Percentiles rank a stretch among this genome's conserved stretches.
These are phyloP conservation scores for Auricularia heimuer DNA, from an alignment of 768 basidiomycete genomes.

Conservation along the genomic window DNA sequence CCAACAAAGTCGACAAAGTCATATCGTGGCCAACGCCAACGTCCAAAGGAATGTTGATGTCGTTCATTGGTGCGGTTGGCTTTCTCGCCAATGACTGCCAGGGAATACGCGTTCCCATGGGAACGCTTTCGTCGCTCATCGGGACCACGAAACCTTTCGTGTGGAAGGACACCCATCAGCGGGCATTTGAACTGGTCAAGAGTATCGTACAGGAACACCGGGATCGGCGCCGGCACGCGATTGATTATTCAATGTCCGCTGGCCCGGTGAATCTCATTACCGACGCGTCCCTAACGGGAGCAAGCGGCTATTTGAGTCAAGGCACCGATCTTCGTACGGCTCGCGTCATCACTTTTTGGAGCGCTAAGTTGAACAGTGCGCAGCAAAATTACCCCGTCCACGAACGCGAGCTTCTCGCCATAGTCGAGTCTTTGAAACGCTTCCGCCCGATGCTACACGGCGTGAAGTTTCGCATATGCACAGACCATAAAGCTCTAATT, in stretches of 20 bases:
- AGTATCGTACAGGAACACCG: slow-evolving; percentile 14
- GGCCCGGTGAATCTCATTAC: neutral
- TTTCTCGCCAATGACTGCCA: slow-evolving; percentile 24
- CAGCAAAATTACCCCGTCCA: slow-evolving; percentile 27
- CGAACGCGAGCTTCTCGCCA: slow-evolving; percentile 30
- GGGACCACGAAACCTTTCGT: slow-evolving; percentile 15
- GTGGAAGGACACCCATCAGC: slow-evolving; percentile 23
- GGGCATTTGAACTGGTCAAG: slow-evolving; percentile 30
- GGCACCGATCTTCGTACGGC: neutral
- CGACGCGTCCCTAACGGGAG: slow-evolving; percentile 4
- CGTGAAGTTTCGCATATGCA: slow-evolving; percentile 20
- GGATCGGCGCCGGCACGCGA: slow-evolving; percentile 15
- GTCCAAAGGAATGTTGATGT: slow-evolving; percentile 21
- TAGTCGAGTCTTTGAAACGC: slow-evolving; percentile 22
- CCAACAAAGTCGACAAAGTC: slow-evolving; percentile 19
- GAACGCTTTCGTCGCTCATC: slow-evolving; percentile 18
- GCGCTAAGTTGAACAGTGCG: slow-evolving; percentile 2
- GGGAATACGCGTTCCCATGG: slow-evolving; percentile 29
- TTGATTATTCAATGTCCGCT: slow-evolving; percentile 2
- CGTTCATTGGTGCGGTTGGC: slow-evolving; percentile 24
- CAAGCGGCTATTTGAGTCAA: neutral
- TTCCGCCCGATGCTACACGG: slow-evolving; percentile 18
- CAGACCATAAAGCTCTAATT: slow-evolving; percentile 23
- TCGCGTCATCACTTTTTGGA: neutral
- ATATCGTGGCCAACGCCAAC: slow-evolving; percentile 21